A percentile compares a stretch with the other conserved stretches of the same genome.
Evolutionary conservation across 2,329 filamentous ascomycete genomes (phyloP).

Genomic region (Cytospora schulzeri): DNA sequence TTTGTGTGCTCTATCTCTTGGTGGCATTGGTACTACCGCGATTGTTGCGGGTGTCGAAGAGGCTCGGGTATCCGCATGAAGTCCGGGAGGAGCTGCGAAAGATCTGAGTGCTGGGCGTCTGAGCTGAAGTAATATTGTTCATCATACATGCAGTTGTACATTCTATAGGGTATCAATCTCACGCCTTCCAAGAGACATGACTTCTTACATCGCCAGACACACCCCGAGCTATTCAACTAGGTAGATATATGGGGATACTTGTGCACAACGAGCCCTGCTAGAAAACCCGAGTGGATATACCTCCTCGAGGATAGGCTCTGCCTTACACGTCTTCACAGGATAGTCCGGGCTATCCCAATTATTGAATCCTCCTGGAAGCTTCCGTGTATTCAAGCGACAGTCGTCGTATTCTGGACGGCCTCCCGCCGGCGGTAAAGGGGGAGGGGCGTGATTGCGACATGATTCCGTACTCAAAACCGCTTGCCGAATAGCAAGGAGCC

Average conservation of each 20-base stretch:
- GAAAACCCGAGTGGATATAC: background rate
- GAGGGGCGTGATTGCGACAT: too few relatives aligned
- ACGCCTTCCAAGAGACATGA: background rate
- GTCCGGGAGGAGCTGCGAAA: slow-evolving; percentile 17
- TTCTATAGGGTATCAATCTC: background rate
- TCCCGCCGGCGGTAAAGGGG: background rate
- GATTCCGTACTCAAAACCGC: slow-evolving; percentile 37
- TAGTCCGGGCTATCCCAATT: background rate
- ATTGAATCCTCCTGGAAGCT: background rate
- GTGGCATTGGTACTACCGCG: slow-evolving; percentile 5
- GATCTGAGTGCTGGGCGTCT: background rate
- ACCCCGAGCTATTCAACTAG: background rate
- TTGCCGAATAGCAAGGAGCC: slow-evolving; percentile 52
- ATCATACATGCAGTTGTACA: background rate
- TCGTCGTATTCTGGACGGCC: background rate
- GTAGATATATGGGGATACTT: background rate
- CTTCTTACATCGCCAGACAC: background rate
- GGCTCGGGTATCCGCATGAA: slow-evolving; percentile 20
- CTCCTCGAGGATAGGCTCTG: background rate
- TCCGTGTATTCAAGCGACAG: background rate
- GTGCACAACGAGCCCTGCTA: background rate
- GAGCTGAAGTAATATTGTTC: background rate
- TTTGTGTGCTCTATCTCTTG: slow-evolving; percentile 5
- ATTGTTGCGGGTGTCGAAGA: slow-evolving; percentile 4
- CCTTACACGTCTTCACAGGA: background rate